Evolutionary conservation across 2,329 filamentous ascomycete genomes (phyloP), one percentile per base, ranked within the genome.

Genomic region (Hypoxylon sp.): DNA sequence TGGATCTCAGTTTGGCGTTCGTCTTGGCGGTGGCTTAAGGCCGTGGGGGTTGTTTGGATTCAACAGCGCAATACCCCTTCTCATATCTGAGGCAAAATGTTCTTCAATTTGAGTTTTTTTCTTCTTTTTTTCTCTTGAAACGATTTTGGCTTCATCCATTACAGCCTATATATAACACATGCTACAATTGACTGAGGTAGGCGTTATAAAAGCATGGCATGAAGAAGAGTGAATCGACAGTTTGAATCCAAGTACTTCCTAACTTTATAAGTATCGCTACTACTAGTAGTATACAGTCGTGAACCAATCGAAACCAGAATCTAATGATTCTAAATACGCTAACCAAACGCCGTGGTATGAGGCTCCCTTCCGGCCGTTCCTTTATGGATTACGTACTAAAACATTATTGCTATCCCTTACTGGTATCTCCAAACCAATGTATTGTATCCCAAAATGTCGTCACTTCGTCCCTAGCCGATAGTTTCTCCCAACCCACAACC

Each of bases 51-150:
- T 41, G 52, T 45, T 32, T 60, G 36, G 34, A 60, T 60, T 38
- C 17, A 36, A 57, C 59, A 67, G 67, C 67, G 50, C 48, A 52
- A 71, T 62, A 66, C 63, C 63, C 57, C 46, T 41, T 43, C 36
- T 60, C 5, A 63, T 46, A 34, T 41, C 52, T 11, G 3, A 34
- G 45, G 34, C 6, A 38, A 6, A n/a, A 17, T n/a, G 14, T 34
- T 25, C n/a, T 56, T 46, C 17, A 46, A 46, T 46, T 46, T 56
- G 25, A 56, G 36, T 19, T 30, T 32, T 55, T 28, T 43, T 9
- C 7, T 32, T n/a, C n/a, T n/a, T n/a, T n/a, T n/a, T n/a, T n/a
- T n/a, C n/a, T n/a, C n/a, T n/a, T n/a, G n/a, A n/a, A 10, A 30
- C 0, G 6, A 19, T 7, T 13, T 14, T 23, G 9, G 30, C 2